Evolutionary conservation across 2,329 filamentous ascomycete species (phyloP), one percentile per base, ranked within the genome.

Genomic region (Berkeleyomyces basicola): DNA sequence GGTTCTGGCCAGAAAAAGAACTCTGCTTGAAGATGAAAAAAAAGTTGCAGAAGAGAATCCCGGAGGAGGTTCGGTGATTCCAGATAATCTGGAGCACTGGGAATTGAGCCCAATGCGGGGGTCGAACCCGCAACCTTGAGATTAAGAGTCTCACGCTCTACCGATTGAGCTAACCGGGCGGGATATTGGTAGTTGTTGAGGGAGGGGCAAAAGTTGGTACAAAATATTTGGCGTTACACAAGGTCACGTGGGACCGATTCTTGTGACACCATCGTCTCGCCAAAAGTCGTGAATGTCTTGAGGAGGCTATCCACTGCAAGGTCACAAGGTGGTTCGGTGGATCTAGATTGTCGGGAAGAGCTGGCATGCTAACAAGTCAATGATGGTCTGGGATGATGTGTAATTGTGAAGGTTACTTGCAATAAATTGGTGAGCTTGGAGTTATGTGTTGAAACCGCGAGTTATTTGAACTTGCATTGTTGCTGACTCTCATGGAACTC

Each of bases 121-220:
- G 71, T 73, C 71, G 71, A 74, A 73, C 72, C 72, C 71, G 71
- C 71, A 73, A 70, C 72, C 72, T 73, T 73, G 71, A 73, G 72
- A 74, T 73, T 81, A 80, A 81, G 82, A 85, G 82, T 84, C 82
- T 83, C 78, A 85, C 82, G 82, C 82, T 85, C 82, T 85, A 84
- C 80, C 79, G 79, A 83, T 82, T 83, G 80, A 83, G 80, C 80
- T 83, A 83, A 77, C 78, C 77, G 75, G 78, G 78, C 78, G 58
- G 58, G 65, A 42, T 64, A 47, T 60, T n/a, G 16, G 2, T 7
- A 9, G 11, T 9, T 9, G 4, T 55, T n/a, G 7, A 2, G 7
- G 9, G 1, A 36, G 11, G 1, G 3, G 10, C 4, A 46, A 7
- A 14, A 11, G 16, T 7, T 16, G 7, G 6, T 31, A 6, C 4